Evolutionary conservation across 1,139 yeast species (phyloP).

Genomic region (Arxiozyma bovina): DNA sequence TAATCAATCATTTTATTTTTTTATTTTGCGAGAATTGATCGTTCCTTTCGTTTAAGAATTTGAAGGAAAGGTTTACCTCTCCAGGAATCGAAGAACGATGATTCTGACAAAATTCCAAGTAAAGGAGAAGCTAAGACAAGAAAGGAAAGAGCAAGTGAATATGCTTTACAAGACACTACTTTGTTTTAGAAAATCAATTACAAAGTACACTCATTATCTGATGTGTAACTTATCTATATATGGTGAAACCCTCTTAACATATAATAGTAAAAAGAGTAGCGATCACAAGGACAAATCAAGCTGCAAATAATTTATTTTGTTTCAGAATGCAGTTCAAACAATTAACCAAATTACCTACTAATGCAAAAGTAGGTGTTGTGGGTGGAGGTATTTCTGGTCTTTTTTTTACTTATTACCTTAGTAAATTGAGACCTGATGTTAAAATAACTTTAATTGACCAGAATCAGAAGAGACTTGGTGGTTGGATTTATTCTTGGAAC

Average conservation of each 20-base stretch:
- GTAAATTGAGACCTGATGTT: constrained; percentile 63
- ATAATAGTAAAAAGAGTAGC: no score
- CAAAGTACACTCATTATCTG: neutral
- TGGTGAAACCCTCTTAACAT: neutral
- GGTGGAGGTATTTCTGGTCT: constrained; percentile 91
- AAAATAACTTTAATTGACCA: constrained; percentile 53
- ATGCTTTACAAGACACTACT: neutral
- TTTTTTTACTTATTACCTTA: constrained; percentile 64
- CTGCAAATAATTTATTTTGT: neutral
- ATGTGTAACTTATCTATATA: no score
- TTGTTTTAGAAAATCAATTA: neutral
- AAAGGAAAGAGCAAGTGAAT: neutral
- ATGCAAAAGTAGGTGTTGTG: constrained; percentile 51
- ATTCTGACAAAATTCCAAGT: no score
- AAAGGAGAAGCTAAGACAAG: no score
- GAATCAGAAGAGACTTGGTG: constrained; percentile 50
- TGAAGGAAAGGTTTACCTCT: neutral
- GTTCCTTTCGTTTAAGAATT: neutral
- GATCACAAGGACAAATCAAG: neutral
- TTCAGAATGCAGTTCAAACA: constrained; percentile 1
- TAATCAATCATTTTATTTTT: no score
- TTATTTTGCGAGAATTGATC: neutral
- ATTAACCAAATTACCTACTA: constrained; percentile 20
- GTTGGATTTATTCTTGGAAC: constrained; percentile 58
- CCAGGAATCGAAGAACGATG: neutral